Percentiles rank a stretch among this genome's conserved stretches.
These are phyloP conservation scores for Carallia brachiata DNA, from an alignment of 345 rosid genomes.

Conservation along the genomic window DNA sequence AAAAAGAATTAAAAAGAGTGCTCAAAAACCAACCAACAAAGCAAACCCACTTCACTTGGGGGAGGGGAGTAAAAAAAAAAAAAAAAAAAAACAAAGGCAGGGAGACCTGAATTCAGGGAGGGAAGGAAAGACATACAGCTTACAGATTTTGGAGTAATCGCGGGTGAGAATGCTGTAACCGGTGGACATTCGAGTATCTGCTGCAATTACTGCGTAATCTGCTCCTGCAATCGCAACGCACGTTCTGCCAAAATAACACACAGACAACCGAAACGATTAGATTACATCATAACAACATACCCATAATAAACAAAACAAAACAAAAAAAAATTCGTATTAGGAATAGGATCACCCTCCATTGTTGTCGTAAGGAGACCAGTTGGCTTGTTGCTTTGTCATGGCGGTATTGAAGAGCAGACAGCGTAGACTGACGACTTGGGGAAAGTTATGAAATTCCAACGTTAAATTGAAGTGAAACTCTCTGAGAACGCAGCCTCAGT, in stretches of 20 bases:
- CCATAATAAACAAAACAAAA: neutral
- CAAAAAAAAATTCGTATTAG: neutral
- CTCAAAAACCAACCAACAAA: too few species aligned
- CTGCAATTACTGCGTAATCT: slow-evolving; percentile 87
- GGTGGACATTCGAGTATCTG: slow-evolving; percentile 90
- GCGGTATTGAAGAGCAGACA: too few species aligned
- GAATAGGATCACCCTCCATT: slow-evolving; percentile 74
- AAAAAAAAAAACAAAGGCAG: neutral
- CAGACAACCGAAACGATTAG: neutral
- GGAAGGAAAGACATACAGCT: slow-evolving; percentile 53
- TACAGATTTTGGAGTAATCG: slow-evolving; percentile 81
- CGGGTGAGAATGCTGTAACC: slow-evolving; percentile 89
- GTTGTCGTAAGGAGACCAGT: slow-evolving; percentile 90
- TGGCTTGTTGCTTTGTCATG: slow-evolving; percentile 78
- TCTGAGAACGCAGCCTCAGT: too few species aligned
- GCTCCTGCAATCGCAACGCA: slow-evolving; percentile 94
- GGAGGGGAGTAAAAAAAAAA: too few species aligned
- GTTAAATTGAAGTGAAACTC: too few species aligned
- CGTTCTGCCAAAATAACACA: slow-evolving; percentile 57
- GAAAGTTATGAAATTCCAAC: too few species aligned
- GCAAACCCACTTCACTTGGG: too few species aligned
- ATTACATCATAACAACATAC: neutral
- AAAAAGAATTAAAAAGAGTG: too few species aligned
- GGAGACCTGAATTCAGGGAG: too few species aligned
- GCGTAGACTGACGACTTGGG: too few species aligned